Conservation (phyloP, 2,329 filamentous ascomycete genomes). For the Hansfordia pulvinata region DNA sequence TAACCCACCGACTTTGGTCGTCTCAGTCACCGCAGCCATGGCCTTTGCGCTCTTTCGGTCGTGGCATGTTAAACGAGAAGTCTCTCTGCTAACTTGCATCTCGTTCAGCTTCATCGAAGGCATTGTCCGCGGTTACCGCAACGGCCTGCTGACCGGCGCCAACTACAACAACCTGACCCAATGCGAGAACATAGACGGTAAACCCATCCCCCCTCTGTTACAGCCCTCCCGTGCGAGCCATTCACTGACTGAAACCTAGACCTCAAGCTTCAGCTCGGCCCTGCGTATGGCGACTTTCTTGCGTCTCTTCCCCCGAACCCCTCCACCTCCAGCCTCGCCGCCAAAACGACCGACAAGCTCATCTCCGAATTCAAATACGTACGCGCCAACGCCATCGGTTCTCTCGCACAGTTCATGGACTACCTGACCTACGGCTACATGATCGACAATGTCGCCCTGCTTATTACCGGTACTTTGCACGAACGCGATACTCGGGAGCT, state of each 20-base stretch:
- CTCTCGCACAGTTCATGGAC: conserved; percentile 89
- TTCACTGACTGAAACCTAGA: conserved; percentile 39
- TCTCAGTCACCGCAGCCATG: too few relatives aligned
- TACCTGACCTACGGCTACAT: conserved; percentile 99
- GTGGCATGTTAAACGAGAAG: conserved; percentile 6
- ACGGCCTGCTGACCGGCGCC: conserved; percentile 74
- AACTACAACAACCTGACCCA: conserved; percentile 95
- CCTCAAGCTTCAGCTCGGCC: conserved; percentile 92
- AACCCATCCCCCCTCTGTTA: conserved; percentile 11
- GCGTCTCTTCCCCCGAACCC: conserved; percentile 88
- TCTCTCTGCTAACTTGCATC: too few relatives aligned
- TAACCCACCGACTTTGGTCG: too few relatives aligned
- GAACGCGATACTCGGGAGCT: conserved; percentile 94
- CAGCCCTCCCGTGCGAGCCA: not conserved
- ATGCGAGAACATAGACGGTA: conserved; percentile 95
- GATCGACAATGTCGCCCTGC: conserved; percentile 97
- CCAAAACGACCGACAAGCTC: conserved; percentile 95
- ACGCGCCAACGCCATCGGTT: conserved; percentile 83
- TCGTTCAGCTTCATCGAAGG: conserved; percentile 98
- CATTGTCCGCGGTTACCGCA: conserved; percentile 93
- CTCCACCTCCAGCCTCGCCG: conserved; percentile 85
- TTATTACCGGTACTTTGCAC: conserved; percentile 95
- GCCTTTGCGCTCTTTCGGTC: not conserved
- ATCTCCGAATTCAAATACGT: conserved; percentile 96
- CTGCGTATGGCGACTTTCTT: conserved; percentile 94